phyloP scores from a whole-genome alignment of 2,329 filamentous ascomycete genomes.

The Drechslera avenae region DNA sequence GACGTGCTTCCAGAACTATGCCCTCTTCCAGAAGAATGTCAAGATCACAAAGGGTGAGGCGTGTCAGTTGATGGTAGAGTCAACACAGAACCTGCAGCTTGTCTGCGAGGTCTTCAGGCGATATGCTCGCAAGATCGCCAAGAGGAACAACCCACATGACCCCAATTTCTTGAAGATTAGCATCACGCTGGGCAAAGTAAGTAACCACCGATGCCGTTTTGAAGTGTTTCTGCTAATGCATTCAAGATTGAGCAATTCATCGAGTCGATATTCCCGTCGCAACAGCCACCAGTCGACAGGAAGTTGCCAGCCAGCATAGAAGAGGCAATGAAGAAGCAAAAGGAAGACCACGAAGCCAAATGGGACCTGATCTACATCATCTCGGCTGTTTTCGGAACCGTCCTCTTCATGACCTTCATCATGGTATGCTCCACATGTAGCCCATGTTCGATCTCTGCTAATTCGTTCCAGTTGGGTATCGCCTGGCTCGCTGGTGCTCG shows the following conservation, averaged over 20 bases:
- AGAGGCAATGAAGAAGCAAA: constrained; percentile 62
- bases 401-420: constrained; percentile 70
- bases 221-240: constrained; percentile 8
- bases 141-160: constrained; percentile 92
- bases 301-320: constrained; percentile 51
- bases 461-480: constrained; percentile 65
- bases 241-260: constrained; percentile 92
- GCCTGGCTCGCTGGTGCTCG: constrained; percentile 83
- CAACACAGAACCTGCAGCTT: constrained; percentile 83
- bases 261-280: constrained; percentile 86
- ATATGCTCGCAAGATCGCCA: constrained; percentile 81
- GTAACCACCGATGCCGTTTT: constrained; percentile 17
- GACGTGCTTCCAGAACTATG: constrained; percentile 87
- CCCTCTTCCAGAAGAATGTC: constrained; percentile 82
- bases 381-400: constrained; percentile 67
- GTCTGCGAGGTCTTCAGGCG: constrained; percentile 81
- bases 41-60: constrained; percentile 97
- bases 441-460: constrained; percentile 13
- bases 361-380: constrained; percentile 68
- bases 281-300: constrained; percentile 65
- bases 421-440: constrained; percentile 69
- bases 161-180: constrained; percentile 93
- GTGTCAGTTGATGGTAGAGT: constrained; percentile 88
- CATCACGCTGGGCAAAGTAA: constrained; percentile 82
- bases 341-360: constrained; percentile 58